phyloP scores from a whole-genome alignment of 148 eudicot genomes.

The Spergularia marina region DNA sequence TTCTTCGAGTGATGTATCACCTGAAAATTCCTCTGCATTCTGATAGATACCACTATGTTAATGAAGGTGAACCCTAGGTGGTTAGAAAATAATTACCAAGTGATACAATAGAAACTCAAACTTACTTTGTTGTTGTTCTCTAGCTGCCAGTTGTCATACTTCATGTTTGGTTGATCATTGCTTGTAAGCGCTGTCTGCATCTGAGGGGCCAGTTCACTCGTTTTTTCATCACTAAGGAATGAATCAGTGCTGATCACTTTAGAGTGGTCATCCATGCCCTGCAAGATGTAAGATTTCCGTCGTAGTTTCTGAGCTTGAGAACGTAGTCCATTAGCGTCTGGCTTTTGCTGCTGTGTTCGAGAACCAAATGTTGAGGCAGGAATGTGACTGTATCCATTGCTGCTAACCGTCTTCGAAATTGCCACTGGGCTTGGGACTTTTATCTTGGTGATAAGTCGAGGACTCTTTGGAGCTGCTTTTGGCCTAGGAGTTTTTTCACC shows the following conservation, averaged over 20 bases:
- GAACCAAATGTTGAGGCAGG: constrained; percentile 29
- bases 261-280: constrained; percentile 29
- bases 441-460: constrained; percentile 29
- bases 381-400: constrained; percentile 33
- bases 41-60: constrained; percentile 29
- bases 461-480: constrained; percentile 26
- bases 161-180: constrained; percentile 29
- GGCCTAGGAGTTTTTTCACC: constrained; percentile 30
- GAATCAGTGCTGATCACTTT: constrained; percentile 31
- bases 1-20: constrained; percentile 37
- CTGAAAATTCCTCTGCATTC: constrained; percentile 33
- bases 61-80: not conserved
- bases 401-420: constrained; percentile 31
- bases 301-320: constrained; percentile 29
- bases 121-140: constrained; percentile 28
- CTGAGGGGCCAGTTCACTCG: no score
- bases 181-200: no score
- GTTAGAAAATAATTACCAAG: not conserved
- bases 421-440: constrained; percentile 27
- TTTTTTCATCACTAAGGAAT: constrained; percentile 32
- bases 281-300: constrained; percentile 31
- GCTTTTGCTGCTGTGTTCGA: constrained; percentile 30
- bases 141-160: constrained; percentile 22
- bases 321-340: constrained; percentile 30
- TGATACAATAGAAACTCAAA: not conserved